These are phyloP conservation scores for Venturia pyrina DNA, from an alignment of 2,329 filamentous ascomycete species.

Conservation along the genomic window DNA sequence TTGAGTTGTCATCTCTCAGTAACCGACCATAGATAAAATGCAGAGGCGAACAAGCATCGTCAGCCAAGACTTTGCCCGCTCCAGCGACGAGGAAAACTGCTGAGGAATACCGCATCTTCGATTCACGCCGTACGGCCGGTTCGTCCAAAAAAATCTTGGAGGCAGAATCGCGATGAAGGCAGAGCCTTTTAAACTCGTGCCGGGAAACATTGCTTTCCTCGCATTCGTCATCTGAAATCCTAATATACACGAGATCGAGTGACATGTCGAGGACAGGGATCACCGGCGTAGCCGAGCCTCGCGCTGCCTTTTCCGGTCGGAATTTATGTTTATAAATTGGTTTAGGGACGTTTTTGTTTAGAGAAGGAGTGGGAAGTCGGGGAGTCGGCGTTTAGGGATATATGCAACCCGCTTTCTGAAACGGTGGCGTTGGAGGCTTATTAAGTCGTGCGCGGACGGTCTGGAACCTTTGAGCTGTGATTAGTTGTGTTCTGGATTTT, in stretches of 20 bases:
- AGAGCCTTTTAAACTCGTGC: not conserved
- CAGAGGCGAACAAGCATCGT: constrained; percentile 8
- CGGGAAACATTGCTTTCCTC: not conserved
- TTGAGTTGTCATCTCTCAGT: no score
- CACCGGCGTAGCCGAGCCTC: not conserved
- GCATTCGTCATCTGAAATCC: not conserved
- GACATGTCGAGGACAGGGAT: not conserved
- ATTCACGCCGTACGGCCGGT: not conserved
- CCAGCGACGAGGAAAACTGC: not conserved
- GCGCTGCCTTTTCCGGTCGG: not conserved
- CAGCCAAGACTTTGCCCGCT: not conserved
- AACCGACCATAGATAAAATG: constrained; percentile 9
- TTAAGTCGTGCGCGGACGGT: no score
- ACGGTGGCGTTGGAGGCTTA: no score
- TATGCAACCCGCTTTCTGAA: no score
- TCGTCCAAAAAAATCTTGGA: no score
- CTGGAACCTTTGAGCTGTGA: no score
- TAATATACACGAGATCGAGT: not conserved
- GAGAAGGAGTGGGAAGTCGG: not conserved
- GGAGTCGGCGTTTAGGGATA: not conserved
- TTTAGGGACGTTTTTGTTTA: not conserved
- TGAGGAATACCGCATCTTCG: not conserved
- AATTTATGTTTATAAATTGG: not conserved
- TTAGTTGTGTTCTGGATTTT: no score
- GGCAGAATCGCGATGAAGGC: not conserved